Base-by-base conservation (phyloP, 306 rosid species). In the Cucurbita ficifolia region DNA sequence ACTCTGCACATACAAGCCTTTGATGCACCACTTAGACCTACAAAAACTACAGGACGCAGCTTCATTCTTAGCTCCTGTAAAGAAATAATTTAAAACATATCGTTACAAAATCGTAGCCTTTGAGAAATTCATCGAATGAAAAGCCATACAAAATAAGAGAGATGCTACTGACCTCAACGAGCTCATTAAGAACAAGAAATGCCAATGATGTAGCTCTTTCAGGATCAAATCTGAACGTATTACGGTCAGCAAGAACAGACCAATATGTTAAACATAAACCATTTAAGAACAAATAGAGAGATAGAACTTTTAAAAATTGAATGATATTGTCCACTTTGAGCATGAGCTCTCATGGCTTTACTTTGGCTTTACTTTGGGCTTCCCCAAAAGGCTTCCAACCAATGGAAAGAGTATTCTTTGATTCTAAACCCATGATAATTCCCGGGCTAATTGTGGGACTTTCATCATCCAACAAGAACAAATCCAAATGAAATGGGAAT, bases 1-100 rank as follows among this genome's bases (percentile, higher is more conserved):
- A 87, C 88, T 72, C 84, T 89, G 85, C 87, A 91, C 86, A 94
- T 74, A 80, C 92, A 89, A 43, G 99, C 96, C 84, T 91, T 89
- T 14, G 99, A 86, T 5, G 96, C 97, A 76, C 91, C 96, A 76
- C 96, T 91, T 75, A 89, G 84, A 38, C 88, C 81, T 38, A 81
- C 92, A 88, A 94, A 91, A 38, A 94, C 97, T 71, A 91, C 79
- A 56, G 99, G 97, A 53, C 91, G 83, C 75, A 86, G 81, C 81
- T 79, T 89, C 53, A 76, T 71, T 79, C 86, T 83, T 58, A 94
- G 88, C 84, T 86, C 96, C 99, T 94, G 88, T 75, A 74, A 35
- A 57, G 42, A 88, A 78, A 76, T 67, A 52, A 29, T 29, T 29
- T 72, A 72, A 9, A 52, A 36, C 63, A 38, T 53, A 72, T 35